A percentile compares a stretch with the other conserved stretches of the same genome.
Evolutionary conservation across 495 filamentous ascomycete genomes (phyloP).

Genomic region (Aspergillus olivimuriae): DNA sequence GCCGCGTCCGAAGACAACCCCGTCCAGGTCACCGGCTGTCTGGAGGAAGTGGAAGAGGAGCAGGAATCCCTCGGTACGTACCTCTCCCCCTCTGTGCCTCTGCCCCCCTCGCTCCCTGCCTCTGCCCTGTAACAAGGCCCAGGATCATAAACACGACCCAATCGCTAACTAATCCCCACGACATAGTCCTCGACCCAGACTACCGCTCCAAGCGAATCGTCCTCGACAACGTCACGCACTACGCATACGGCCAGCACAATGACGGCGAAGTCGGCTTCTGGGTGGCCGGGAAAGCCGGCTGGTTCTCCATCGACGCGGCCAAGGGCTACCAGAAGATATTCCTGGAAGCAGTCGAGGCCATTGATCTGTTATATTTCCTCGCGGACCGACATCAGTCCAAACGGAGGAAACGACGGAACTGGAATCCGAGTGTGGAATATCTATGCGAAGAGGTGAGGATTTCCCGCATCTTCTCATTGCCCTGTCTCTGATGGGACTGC

Average conservation of each 20-base stretch:
- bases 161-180: constrained; percentile 1
- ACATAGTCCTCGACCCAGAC: constrained; percentile 40
- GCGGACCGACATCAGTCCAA: constrained; percentile 41
- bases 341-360: constrained; percentile 60
- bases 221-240: constrained; percentile 55
- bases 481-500: neutral
- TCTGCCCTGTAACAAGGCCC: too few relatives aligned
- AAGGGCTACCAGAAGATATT: constrained; percentile 54
- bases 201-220: constrained; percentile 52
- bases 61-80: constrained; percentile 37
- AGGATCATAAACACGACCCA: too few relatives aligned
- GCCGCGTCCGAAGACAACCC: constrained; percentile 45
- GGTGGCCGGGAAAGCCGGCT: constrained; percentile 71
- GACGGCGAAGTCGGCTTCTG: constrained; percentile 59
- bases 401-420: constrained; percentile 25
- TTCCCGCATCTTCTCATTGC: too few relatives aligned
- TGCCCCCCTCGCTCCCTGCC: too few relatives aligned
- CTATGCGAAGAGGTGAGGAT: constrained; percentile 42
- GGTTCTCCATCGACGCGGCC: constrained; percentile 66
- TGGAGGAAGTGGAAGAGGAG: constrained; percentile 42
- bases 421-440: constrained; percentile 34
- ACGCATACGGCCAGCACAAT: constrained; percentile 62
- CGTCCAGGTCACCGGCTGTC: constrained; percentile 47
- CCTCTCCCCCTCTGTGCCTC: too few relatives aligned
- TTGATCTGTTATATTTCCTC: constrained; percentile 64